Evolutionary conservation across 306 rosid species (phyloP).

Genomic region (Dalbergia oliveri): DNA sequence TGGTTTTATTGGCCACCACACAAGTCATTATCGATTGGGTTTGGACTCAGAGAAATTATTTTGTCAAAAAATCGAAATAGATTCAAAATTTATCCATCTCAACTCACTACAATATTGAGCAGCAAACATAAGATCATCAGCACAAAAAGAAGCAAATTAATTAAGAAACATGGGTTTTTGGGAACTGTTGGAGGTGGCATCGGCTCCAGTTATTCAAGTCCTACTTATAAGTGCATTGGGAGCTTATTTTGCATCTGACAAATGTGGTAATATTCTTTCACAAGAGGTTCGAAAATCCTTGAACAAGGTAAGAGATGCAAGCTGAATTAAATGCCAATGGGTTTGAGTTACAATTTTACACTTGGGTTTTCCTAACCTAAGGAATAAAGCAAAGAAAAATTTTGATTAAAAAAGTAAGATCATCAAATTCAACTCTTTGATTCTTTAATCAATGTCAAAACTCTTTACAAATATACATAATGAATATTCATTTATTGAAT

Average conservation of each 20-base stretch:
- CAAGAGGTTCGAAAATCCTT: slow-evolving; percentile 58
- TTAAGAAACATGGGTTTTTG: slow-evolving; percentile 61
- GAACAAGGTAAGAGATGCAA: slow-evolving; percentile 63
- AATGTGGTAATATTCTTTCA: slow-evolving; percentile 64
- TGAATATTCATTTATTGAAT: background rate
- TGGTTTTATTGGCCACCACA: too few relatives aligned
- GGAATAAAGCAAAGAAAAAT: too few relatives aligned
- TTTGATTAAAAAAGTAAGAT: too few relatives aligned
- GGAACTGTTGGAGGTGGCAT: slow-evolving; percentile 68
- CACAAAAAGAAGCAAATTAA: background rate
- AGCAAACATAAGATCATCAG: background rate
- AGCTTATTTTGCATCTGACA: slow-evolving; percentile 70
- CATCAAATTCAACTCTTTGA: too few relatives aligned
- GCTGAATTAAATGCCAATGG: background rate
- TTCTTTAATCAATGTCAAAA: too few relatives aligned
- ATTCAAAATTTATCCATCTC: too few relatives aligned
- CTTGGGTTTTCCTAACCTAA: too few relatives aligned
- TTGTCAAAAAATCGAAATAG: background rate
- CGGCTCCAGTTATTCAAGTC: slow-evolving; percentile 73
- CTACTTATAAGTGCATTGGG: slow-evolving; percentile 70
- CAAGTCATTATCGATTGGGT: too few relatives aligned
- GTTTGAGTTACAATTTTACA: background rate
- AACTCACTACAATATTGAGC: background rate
- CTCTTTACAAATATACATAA: background rate
- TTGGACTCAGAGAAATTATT: too few relatives aligned